Evolutionary conservation across 371 early-diverging fungal genomes (phyloP), one percentile per base, ranked within the genome.

Genomic region (Mucor sp.): DNA sequence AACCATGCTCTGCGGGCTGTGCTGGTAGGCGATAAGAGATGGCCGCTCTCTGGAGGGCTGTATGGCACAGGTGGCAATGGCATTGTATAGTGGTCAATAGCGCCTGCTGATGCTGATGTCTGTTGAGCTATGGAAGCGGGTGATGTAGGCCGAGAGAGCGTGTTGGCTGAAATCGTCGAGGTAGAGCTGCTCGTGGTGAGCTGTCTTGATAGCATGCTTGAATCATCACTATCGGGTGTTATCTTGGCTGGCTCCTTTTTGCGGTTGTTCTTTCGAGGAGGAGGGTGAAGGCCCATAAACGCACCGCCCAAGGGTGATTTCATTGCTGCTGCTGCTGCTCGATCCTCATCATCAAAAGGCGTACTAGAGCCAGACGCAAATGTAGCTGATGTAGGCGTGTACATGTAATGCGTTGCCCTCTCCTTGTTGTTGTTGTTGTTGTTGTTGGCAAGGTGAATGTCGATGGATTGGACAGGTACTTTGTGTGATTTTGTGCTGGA

Each of bases 391-490:
- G 19, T 47, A 17, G 63, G 28, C 43, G 60, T 28, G 23, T 33
- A 35, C 35, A 58, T 27, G 33, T 43, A 32, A 41, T 39, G 11
- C 17, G 25, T 4, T 3, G 25, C 28, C 15, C n/a, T 44, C 11
- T 15, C 14, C 30, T 9, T n/a, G 30, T 43, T 11, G 47, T 30
- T 48, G 48, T 48, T 61, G 47, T 47, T 47, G 25, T 48, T 48
- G 32, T 43, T 43, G 48, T 63, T 68, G n/a, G 68, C 68, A 32
- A 68, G 63, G 0, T 50, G 27, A 9, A 58, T 59, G 30, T 68
- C 58, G 37, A 68, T 63, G 3, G 57, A 35, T 15, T 58, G 4
- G 19, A 44, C 19, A 6, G 44, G 44, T 7, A 44, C n/a, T 44
- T 44, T 44, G n/a, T 44, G n/a, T n/a, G 44, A 17, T 19, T 7